Conservation (phyloP, 2,329 filamentous ascomycete genomes). For the Mycosphaerella sp. region DNA sequence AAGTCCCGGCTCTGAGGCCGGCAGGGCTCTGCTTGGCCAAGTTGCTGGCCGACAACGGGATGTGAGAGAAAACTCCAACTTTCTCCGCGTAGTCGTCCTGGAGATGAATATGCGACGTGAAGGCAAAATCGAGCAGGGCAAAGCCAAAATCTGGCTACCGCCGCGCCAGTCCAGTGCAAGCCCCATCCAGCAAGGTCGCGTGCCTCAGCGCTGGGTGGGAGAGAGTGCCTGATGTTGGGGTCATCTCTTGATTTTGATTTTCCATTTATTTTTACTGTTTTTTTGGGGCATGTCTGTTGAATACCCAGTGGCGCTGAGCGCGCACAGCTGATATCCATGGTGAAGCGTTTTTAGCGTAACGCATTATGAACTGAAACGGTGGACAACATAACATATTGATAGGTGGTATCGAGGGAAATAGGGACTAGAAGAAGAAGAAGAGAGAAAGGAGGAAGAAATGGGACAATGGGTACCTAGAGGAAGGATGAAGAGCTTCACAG, state of each 20-base stretch:
- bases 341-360: constrained; percentile 17
- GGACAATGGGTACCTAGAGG: background rate
- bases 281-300: background rate
- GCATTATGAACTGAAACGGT: constrained; percentile 5
- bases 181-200: constrained; percentile 15
- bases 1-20: constrained; percentile 41
- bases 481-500: background rate
- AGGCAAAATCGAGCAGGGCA: constrained; percentile 55
- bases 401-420: background rate
- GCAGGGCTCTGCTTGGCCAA: constrained; percentile 34
- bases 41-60: constrained; percentile 51
- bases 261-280: background rate
- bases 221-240: constrained; percentile 24
- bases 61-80: constrained; percentile 57
- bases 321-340: constrained; percentile 1
- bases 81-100: constrained; percentile 57
- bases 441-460: too few species aligned
- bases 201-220: constrained; percentile 29
- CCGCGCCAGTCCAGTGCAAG: constrained; percentile 41
- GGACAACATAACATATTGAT: background rate
- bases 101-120: constrained; percentile 62
- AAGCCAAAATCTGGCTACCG: constrained; percentile 55
- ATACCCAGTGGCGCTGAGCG: background rate
- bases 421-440: constrained; percentile 1
- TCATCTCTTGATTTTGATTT: too few species aligned